A percentile compares a stretch with the other conserved stretches of the same genome.
phyloP scores from a whole-genome alignment of 805 yeast species.

The Hyphopichia homilentoma region DNA sequence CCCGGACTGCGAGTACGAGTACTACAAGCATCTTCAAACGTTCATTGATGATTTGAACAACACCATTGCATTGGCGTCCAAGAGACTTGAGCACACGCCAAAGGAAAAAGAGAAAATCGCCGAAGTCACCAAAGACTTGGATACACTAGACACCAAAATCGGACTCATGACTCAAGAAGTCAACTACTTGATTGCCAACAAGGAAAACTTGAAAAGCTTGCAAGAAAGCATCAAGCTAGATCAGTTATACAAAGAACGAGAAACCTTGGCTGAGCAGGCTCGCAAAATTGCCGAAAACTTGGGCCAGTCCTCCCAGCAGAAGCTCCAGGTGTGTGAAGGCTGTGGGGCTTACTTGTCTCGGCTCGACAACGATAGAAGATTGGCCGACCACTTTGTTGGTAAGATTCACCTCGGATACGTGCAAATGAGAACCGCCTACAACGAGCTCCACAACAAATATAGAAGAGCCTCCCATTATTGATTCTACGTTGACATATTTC shows the following conservation, averaged over 20 bases:
- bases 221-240: conserved; percentile 46
- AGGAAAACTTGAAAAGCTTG: conserved; percentile 50
- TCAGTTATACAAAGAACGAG: conserved; percentile 46
- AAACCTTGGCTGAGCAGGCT: conserved; percentile 51
- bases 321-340: conserved; percentile 81
- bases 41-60: conserved; percentile 66
- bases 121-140: conserved; percentile 53
- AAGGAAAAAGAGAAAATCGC: conserved; percentile 65
- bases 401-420: conserved; percentile 83
- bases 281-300: conserved; percentile 62
- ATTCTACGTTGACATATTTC: background rate
- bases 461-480: conserved; percentile 3
- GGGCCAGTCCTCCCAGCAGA: conserved; percentile 86
- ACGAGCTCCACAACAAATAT: conserved; percentile 24
- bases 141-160: conserved; percentile 56
- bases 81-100: conserved; percentile 65
- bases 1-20: conserved; percentile 49
- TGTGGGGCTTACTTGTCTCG: conserved; percentile 89
- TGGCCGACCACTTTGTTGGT: conserved; percentile 88
- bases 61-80: conserved; percentile 58
- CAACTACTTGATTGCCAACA: conserved; percentile 44
- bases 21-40: conserved; percentile 45
- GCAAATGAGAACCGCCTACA: conserved; percentile 59
- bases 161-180: conserved; percentile 68
- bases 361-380: conserved; percentile 79